These are phyloP conservation scores for Pelargonium fulgidum DNA, from an alignment of 441 rosid genomes.

Conservation along the genomic window DNA sequence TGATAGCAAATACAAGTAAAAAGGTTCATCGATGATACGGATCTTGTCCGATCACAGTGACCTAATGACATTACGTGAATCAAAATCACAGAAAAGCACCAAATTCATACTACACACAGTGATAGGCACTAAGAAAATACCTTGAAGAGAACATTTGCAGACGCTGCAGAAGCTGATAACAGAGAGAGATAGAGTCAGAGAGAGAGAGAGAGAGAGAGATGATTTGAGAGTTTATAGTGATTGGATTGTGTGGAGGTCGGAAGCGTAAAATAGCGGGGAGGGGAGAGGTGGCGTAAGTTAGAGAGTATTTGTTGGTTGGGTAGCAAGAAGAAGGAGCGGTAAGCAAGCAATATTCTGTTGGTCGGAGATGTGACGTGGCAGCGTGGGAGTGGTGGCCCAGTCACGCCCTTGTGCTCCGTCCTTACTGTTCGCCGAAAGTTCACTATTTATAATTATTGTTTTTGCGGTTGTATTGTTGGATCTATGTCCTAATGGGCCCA, in stretches of 20 bases:
- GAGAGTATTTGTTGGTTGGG: background rate
- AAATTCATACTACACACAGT: background rate
- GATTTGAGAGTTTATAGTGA: background rate
- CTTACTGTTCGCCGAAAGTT: no score
- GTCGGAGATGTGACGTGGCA: slow-evolving; percentile 2
- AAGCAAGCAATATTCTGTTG: background rate
- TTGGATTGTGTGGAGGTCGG: background rate
- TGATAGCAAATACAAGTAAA: no score
- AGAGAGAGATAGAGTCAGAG: no score
- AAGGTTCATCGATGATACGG: no score
- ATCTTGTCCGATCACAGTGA: background rate
- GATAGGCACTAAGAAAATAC: background rate
- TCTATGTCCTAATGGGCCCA: no score
- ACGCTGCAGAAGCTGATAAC: no score
- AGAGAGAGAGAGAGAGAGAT: background rate
- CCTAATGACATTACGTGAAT: background rate
- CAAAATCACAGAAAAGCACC: background rate
- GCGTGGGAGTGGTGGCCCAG: background rate
- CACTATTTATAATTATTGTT: no score
- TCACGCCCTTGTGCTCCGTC: background rate
- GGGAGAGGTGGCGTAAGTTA: background rate
- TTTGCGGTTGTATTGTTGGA: no score
- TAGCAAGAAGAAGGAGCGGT: background rate
- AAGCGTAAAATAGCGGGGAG: background rate
- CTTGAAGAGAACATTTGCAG: background rate